Conservation (phyloP, 2,329 filamentous ascomycete species). For the Sclerotinia borealis region DNA sequence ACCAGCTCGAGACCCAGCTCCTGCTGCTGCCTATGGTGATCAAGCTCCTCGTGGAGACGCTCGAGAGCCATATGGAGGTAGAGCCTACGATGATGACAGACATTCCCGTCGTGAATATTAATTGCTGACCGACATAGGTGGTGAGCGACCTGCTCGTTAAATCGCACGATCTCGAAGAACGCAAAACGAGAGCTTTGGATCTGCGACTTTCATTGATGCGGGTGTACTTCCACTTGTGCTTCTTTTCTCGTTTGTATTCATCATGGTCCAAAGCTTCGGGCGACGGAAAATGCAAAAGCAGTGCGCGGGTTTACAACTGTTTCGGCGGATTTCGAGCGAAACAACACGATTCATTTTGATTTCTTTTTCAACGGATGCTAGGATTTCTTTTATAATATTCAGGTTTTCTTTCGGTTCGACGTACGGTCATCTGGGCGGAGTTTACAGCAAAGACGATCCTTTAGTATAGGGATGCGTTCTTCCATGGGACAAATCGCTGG, state of each 20-base stretch:
- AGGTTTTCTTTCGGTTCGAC: constrained; percentile 30
- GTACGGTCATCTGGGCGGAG: constrained; percentile 31
- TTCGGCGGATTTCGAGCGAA: constrained; percentile 28
- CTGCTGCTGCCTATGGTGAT: constrained; percentile 39
- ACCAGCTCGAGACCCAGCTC: constrained; percentile 36
- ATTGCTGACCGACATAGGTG: constrained; percentile 34
- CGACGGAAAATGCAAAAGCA: constrained; percentile 32
- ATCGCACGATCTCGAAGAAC: constrained; percentile 31
- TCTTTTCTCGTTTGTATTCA: constrained; percentile 30
- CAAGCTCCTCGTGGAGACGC: constrained; percentile 38
- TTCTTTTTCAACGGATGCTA: constrained; percentile 28
- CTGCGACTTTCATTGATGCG: constrained; percentile 34
- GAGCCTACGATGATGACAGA: constrained; percentile 33
- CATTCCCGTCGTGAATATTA: constrained; percentile 32
- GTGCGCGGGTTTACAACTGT: constrained; percentile 22
- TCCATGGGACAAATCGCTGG: constrained; percentile 31
- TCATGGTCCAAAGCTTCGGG: constrained; percentile 33
- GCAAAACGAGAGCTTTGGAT: constrained; percentile 31
- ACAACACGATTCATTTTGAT: constrained; percentile 25
- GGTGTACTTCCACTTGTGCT: constrained; percentile 31
- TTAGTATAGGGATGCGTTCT: constrained; percentile 27
- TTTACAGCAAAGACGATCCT: constrained; percentile 26
- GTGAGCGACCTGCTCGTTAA: constrained; percentile 35
- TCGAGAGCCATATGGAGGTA: constrained; percentile 40
- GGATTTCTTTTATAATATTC: constrained; percentile 31